phyloP scores from a whole-genome alignment of 176 grass and related monocot genomes.

The Zizania latifolia region DNA sequence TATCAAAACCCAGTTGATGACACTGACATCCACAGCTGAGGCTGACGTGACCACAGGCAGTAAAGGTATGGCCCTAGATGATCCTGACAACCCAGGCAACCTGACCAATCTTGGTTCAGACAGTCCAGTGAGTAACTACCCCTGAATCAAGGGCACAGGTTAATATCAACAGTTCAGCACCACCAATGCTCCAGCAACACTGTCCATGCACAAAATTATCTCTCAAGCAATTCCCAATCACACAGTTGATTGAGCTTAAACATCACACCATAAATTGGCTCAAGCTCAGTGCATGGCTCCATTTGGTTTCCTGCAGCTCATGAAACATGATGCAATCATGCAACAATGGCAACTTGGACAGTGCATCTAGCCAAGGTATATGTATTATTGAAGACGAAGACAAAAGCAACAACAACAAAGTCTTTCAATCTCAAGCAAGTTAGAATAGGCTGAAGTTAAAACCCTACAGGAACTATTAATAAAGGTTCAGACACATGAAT shows the following conservation, averaged over 20 bases:
- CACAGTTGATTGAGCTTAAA: no score
- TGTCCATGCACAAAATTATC: no score
- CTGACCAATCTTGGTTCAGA: constrained; percentile 17
- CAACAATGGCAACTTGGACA: constrained; percentile 32
- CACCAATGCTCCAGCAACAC: not conserved
- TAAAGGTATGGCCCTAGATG: constrained; percentile 22
- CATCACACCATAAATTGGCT: constrained; percentile 24
- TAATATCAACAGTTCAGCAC: constrained; percentile 27
- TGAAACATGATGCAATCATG: constrained; percentile 29
- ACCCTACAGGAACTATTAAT: no score
- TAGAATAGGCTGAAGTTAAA: no score
- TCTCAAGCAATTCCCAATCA: no score
- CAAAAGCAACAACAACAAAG: no score
- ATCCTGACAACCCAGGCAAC: constrained; percentile 38
- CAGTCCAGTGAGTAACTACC: constrained; percentile 10
- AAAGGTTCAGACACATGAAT: no score
- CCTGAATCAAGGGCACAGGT: constrained; percentile 28
- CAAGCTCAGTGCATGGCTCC: constrained; percentile 22
- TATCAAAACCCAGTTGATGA: constrained; percentile 9
- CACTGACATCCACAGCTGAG: constrained; percentile 18
- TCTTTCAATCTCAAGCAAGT: no score
- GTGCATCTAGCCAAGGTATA: not conserved
- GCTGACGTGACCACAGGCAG: constrained; percentile 1
- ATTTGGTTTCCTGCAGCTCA: constrained; percentile 33
- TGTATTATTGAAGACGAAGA: no score